phyloP scores from a whole-genome alignment of 495 filamentous ascomycete species.

The Lentithecium fluviatile region DNA sequence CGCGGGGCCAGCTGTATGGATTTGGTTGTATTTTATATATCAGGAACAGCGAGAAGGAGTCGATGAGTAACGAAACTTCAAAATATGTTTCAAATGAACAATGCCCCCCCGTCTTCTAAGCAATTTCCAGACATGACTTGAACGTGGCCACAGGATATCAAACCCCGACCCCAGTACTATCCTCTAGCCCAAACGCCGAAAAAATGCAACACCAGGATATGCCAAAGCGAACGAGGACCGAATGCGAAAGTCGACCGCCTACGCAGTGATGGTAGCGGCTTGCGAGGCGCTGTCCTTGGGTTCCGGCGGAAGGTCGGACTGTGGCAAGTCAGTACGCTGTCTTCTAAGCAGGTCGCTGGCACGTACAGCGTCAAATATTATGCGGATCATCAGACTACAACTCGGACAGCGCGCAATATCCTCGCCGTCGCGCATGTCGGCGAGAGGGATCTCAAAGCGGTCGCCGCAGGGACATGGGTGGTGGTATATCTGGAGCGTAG shows the following conservation, averaged over 20 bases:
- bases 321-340: not conserved
- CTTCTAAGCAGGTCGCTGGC: not conserved
- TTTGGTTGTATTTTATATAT: too few species aligned
- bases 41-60: too few species aligned
- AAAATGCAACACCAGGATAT: too few species aligned
- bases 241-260: not conserved
- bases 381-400: slow-evolving; percentile 92
- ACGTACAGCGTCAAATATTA: slow-evolving; percentile 84
- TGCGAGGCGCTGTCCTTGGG: slow-evolving; percentile 9
- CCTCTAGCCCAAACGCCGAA: too few species aligned
- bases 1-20: too few species aligned
- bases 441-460: slow-evolving; percentile 87
- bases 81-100: too few species aligned
- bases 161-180: too few species aligned
- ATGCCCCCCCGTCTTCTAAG: too few species aligned
- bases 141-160: too few species aligned
- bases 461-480: slow-evolving; percentile 98
- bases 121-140: too few species aligned
- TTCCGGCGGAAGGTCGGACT: slow-evolving; percentile 34
- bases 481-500: slow-evolving; percentile 79
- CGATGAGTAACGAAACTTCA: too few species aligned
- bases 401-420: slow-evolving; percentile 95
- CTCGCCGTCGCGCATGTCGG: slow-evolving; percentile 80
- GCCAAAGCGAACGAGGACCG: too few species aligned
- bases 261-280: slow-evolving; percentile 19